Percentiles rank a stretch among this genome's conserved stretches.
Conservation (phyloP, 116 monocot genomes). For the Posidonia oceanica region DNA sequence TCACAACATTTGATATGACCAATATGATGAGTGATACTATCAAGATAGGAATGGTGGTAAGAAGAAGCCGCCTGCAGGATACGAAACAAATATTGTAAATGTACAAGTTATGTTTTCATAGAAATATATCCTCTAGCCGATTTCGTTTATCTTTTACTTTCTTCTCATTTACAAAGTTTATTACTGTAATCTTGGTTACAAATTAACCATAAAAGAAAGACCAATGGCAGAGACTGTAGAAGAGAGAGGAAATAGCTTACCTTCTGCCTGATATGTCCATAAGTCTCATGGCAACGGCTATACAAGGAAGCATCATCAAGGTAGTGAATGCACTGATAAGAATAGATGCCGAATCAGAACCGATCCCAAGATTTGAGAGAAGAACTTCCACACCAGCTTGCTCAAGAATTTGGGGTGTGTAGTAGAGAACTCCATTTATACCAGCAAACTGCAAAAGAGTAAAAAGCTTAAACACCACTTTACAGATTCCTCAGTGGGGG, state of each 20-base stretch:
- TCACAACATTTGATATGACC: constrained; percentile 34
- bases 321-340: constrained; percentile 79
- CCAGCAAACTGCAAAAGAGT: constrained; percentile 57
- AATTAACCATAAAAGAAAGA: no score
- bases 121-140: no score
- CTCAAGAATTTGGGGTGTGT: constrained; percentile 93
- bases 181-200: no score
- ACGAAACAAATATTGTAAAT: not conserved
- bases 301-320: constrained; percentile 74
- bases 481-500: not conserved
- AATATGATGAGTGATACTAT: constrained; percentile 42
- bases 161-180: no score
- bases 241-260: constrained; percentile 15
- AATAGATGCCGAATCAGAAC: constrained; percentile 72
- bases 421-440: constrained; percentile 89
- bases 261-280: constrained; percentile 88
- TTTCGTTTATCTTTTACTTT: no score
- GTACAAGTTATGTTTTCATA: no score
- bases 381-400: constrained; percentile 87
- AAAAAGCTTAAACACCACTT: not conserved
- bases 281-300: constrained; percentile 84
- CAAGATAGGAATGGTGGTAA: constrained; percentile 51
- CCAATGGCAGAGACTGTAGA: not conserved
- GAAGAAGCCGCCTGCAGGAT: constrained; percentile 37
- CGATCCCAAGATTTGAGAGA: constrained; percentile 53